Evolutionary conservation across 176 grass and related monocot genomes (phyloP), one percentile per base, ranked within the genome.

Genomic region (Aechmea fasciata): DNA sequence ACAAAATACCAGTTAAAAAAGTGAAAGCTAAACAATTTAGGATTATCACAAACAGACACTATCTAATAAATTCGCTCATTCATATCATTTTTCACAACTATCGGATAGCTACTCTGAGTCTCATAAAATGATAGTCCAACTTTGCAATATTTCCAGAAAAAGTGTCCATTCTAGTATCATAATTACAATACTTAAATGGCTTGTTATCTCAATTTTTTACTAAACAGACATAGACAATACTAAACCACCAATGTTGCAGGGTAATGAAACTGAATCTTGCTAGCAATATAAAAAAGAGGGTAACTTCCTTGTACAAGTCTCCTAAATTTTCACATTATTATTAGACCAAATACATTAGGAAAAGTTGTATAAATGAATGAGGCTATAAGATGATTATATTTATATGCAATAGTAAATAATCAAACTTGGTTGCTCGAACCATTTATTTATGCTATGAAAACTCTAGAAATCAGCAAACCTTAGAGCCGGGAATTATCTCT

Each of bases 401-500:
- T 20, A 18, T 10, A 9, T 62, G 57, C 6, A 41, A 41, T 8
- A 41, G 33, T 63, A n/a, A 52, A 3, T 41, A 22, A 47, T 53
- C 24, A 59, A 33, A 33, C 67, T 57, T 10, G 19, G 1, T 55
- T 72, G 11, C 19, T 8, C 12, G 64, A 75, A 50, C 59, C 61
- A 52, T 50, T 50, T 9, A 52, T 50, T 50, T 9, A 26, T 63
- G 15, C 3, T 23, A 75, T 65, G 5, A 12, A 66, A 2, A 11
- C 28, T 29, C 11, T n/a, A 79, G 14, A 52, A 71, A 61, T 25
- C 53, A 28, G 66, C 74, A 80, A 69, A 89, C 92, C 88, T 96
- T 96, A 48, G 83, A 80, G 33, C 92, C 92, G 76, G 88, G 92
- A 73, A 83, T 77, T 57, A 91, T 78, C 28, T 91, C 88, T 64